Evolutionary conservation across 208 protist genomes (phyloP).

Genomic region (Phytomonas francai): DNA sequence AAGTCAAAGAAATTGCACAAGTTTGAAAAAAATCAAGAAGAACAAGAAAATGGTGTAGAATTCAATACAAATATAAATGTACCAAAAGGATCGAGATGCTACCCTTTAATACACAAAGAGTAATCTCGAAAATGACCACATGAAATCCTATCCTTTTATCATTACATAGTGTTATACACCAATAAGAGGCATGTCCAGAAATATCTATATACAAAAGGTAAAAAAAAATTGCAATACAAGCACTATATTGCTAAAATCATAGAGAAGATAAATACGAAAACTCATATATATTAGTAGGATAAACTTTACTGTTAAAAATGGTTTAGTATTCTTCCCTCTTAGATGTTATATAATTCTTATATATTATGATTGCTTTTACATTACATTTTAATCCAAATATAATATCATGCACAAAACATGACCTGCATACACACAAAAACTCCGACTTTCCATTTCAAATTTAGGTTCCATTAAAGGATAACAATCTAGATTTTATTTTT

Average conservation of each 20-base stretch:
- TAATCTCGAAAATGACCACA: conserved; percentile 4
- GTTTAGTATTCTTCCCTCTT: no score
- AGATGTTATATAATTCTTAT: neutral
- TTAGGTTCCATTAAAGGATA: neutral
- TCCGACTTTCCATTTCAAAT: conserved; percentile 7
- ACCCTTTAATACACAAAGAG: neutral
- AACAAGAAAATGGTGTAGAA: neutral
- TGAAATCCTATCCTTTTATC: conserved; percentile 7
- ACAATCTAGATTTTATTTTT: neutral
- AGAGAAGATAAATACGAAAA: no score
- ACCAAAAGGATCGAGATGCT: neutral
- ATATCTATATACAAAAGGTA: conserved; percentile 1
- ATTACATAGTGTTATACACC: neutral
- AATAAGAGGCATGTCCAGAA: no score
- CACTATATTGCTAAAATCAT: neutral
- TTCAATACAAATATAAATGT: conserved; percentile 1
- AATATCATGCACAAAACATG: neutral
- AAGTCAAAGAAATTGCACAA: neutral
- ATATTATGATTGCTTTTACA: neutral
- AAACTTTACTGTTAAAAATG: no score
- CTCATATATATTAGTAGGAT: no score
- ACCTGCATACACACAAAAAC: conserved; percentile 11
- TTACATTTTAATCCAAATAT: conserved; percentile 4
- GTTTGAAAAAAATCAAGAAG: conserved; percentile 4
- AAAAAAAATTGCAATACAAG: conserved; percentile 6